Percentiles rank a stretch among this genome's conserved stretches.
These are phyloP conservation scores for Breviolum minutum DNA, from an alignment of 73 alveolate genomes.

Conservation along the genomic window DNA sequence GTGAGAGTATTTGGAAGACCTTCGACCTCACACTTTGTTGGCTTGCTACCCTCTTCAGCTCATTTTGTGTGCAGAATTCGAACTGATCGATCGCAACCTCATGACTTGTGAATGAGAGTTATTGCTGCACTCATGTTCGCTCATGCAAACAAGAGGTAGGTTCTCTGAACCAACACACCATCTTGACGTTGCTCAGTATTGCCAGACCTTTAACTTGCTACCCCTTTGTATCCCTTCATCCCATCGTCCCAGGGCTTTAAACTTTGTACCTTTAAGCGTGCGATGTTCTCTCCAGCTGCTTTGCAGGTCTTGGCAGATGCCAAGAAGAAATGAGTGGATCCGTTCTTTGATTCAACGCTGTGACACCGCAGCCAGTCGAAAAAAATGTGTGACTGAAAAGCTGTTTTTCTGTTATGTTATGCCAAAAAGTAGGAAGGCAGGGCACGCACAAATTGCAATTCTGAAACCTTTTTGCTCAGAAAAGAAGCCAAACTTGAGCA, in stretches of 20 bases:
- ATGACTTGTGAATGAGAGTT: neutral
- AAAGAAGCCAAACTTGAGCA: neutral
- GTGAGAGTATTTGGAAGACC: neutral
- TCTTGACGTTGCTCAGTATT: too few relatives aligned
- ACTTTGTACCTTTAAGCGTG: too few relatives aligned
- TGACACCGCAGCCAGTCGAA: neutral
- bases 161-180: too few relatives aligned
- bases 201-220: too few relatives aligned
- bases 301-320: conserved; percentile 55
- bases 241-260: too few relatives aligned
- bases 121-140: too few relatives aligned
- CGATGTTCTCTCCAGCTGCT: neutral
- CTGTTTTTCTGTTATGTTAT: neutral
- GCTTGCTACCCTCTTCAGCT: neutral
- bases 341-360: neutral
- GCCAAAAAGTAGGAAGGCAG: neutral
- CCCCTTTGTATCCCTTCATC: too few relatives aligned
- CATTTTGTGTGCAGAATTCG: neutral
- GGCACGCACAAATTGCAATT: neutral
- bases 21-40: neutral
- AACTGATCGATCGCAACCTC: neutral
- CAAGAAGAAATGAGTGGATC: conserved; percentile 12
- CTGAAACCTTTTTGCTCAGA: neutral
- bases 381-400: neutral
- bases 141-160: too few relatives aligned